phyloP scores from a whole-genome alignment of 495 filamentous ascomycete species.

The Corynascus novoguineensis region DNA sequence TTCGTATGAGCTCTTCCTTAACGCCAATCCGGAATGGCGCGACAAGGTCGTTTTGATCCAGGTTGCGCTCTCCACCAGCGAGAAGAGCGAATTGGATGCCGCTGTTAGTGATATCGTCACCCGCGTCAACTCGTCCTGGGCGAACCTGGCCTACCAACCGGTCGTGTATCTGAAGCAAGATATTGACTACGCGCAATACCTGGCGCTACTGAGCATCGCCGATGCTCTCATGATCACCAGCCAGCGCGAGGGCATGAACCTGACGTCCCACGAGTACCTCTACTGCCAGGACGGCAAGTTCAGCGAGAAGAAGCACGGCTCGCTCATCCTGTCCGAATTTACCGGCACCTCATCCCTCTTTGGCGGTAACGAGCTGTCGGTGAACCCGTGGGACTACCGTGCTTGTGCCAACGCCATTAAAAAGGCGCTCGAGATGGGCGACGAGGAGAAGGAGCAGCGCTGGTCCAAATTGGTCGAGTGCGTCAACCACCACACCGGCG shows the following conservation, averaged over 20 bases:
- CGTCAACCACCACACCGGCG: slow-evolving; percentile 74
- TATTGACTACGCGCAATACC: slow-evolving; percentile 81
- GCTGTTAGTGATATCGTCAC: slow-evolving; percentile 89
- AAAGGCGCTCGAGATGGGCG: slow-evolving; percentile 67
- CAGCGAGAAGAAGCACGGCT: slow-evolving; percentile 70
- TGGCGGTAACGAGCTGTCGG: slow-evolving; percentile 64
- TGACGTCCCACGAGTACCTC: slow-evolving; percentile 87
- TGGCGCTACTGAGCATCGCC: slow-evolving; percentile 79
- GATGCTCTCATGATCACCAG: slow-evolving; percentile 90
- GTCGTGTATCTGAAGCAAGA: slow-evolving; percentile 94
- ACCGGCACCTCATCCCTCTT: slow-evolving; percentile 86
- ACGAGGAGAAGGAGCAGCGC: slow-evolving; percentile 63
- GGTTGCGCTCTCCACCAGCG: slow-evolving; percentile 82
- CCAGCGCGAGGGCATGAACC: slow-evolving; percentile 91
- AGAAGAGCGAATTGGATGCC: slow-evolving; percentile 77
- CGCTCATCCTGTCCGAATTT: slow-evolving; percentile 88
- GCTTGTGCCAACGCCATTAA: slow-evolving; percentile 79
- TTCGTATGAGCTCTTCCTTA: slow-evolving; percentile 88
- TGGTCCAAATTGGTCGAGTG: slow-evolving; percentile 69
- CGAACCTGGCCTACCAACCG: slow-evolving; percentile 82
- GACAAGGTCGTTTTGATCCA: slow-evolving; percentile 86
- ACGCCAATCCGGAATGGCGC: slow-evolving; percentile 82
- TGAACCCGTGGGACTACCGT: slow-evolving; percentile 92
- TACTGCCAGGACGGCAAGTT: slow-evolving; percentile 83
- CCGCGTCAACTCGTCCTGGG: slow-evolving; percentile 81